A percentile compares a stretch with the other conserved stretches of the same genome.
Conservation (phyloP, 306 rosid genomes). For the Quillaja saponaria region DNA sequence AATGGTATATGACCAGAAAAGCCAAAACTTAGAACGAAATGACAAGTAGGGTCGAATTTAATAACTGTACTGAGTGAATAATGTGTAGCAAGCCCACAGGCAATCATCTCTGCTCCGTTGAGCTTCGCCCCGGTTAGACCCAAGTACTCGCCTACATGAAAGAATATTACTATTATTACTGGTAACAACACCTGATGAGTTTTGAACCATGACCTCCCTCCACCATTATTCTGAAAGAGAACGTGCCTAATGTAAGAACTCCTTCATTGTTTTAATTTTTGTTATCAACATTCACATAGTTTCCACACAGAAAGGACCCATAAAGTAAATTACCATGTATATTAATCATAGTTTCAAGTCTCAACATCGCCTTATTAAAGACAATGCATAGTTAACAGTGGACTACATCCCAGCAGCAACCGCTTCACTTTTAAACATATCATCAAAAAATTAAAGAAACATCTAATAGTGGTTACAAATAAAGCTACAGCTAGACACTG, state of each 20-base stretch:
- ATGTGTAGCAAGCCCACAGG: conserved; percentile 93
- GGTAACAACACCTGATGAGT: conserved; percentile 1
- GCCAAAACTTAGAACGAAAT: conserved; percentile 2
- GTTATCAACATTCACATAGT: not conserved
- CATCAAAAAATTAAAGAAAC: too few relatives aligned
- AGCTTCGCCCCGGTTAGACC: conserved; percentile 86
- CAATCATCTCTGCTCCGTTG: conserved; percentile 74
- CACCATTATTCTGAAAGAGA: conserved; percentile 5
- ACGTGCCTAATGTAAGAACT: conserved; percentile 19
- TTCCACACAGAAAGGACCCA: too few relatives aligned
- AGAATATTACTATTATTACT: not conserved
- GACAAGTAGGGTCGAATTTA: conserved; percentile 24
- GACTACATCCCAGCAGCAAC: too few relatives aligned
- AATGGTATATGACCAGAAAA: conserved; percentile 14
- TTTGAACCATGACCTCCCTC: conserved; percentile 20
- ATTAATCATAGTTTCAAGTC: too few relatives aligned
- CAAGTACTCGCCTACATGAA: conserved; percentile 80
- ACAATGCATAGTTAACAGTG: too few relatives aligned
- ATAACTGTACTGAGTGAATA: conserved; percentile 70
- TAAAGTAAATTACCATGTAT: too few relatives aligned
- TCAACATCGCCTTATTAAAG: too few relatives aligned
- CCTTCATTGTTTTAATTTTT: conserved; percentile 1
- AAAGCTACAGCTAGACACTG: too few relatives aligned
- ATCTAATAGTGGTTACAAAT: too few relatives aligned
- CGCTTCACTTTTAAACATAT: too few relatives aligned